These are phyloP conservation scores for Clavispora asparagi DNA, from an alignment of 805 yeast species.

Conservation along the genomic window DNA sequence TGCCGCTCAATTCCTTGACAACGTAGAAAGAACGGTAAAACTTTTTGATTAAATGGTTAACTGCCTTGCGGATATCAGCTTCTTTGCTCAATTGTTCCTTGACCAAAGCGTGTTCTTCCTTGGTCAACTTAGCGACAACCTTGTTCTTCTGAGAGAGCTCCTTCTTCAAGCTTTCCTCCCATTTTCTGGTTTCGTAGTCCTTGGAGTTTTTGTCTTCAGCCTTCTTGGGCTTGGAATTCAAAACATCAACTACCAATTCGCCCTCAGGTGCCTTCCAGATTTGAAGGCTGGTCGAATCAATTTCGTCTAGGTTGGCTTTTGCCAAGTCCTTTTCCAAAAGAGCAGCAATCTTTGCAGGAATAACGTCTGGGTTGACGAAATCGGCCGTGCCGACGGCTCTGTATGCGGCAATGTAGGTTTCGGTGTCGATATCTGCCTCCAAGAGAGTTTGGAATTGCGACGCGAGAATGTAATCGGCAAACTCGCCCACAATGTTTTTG, in stretches of 20 bases:
- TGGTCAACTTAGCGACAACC: conserved; percentile 49
- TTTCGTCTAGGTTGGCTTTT: conserved; percentile 24
- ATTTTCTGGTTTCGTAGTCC: conserved; percentile 78
- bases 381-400: conserved; percentile 36
- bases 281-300: conserved; percentile 46
- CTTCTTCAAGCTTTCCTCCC: conserved; percentile 83
- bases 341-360: conserved; percentile 47
- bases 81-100: conserved; percentile 64
- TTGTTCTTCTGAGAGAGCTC: conserved; percentile 59
- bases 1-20: conserved; percentile 45
- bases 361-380: conserved; percentile 54
- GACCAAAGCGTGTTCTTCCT: conserved; percentile 67
- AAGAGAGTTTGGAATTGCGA: conserved; percentile 13
- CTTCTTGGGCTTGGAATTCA: conserved; percentile 38
- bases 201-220: conserved; percentile 66
- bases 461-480: conserved; percentile 19
- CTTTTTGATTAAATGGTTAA: conserved; percentile 32
- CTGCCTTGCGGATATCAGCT: conserved; percentile 43
- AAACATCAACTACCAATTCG: conserved; percentile 59
- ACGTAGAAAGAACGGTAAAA: conserved; percentile 49
- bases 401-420: conserved; percentile 47
- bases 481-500: conserved; percentile 31
- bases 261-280: conserved; percentile 74
- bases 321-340: conserved; percentile 42
- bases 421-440: conserved; percentile 27